Conservation (phyloP, 495 filamentous ascomycete species). For the Lichenothelia convexa region DNA sequence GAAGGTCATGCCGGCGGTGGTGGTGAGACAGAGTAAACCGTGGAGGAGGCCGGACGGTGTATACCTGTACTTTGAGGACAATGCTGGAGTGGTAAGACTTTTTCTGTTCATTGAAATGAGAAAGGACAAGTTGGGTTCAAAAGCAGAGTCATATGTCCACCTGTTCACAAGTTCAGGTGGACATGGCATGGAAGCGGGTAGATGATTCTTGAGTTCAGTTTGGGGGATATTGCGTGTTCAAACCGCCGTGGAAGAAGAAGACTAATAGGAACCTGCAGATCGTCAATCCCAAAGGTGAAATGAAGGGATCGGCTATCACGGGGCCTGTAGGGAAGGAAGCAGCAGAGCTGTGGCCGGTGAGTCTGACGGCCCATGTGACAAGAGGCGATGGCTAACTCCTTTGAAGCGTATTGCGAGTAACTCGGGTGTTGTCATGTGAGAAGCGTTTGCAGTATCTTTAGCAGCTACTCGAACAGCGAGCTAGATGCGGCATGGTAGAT, state of each 20-base stretch:
- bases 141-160: slow-evolving; percentile 2
- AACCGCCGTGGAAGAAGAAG: not conserved
- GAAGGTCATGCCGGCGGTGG: slow-evolving; percentile 99
- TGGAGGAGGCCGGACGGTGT: slow-evolving; percentile 96
- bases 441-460: too few species aligned
- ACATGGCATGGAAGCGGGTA: too few species aligned
- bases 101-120: not conserved
- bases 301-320: slow-evolving; percentile 99
- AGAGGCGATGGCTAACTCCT: slow-evolving; percentile 3
- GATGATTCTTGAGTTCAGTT: not conserved
- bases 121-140: not conserved
- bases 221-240: too few species aligned
- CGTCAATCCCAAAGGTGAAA: slow-evolving; percentile 99
- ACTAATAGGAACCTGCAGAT: slow-evolving; percentile 37
- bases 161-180: too few species aligned
- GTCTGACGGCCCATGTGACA: slow-evolving; percentile 15
- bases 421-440: slow-evolving; percentile 99
- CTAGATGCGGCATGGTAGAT: too few species aligned
- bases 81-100: slow-evolving; percentile 72
- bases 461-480: too few species aligned
- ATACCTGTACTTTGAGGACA: slow-evolving; percentile 99
- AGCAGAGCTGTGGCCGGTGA: slow-evolving; percentile 95
- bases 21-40: slow-evolving; percentile 96
- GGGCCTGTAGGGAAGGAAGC: slow-evolving; percentile 99
- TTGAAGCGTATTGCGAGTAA: slow-evolving; percentile 93